These are phyloP conservation scores for Capsicum baccatum DNA, from an alignment of 257 asterid genomes.

Conservation along the genomic window DNA sequence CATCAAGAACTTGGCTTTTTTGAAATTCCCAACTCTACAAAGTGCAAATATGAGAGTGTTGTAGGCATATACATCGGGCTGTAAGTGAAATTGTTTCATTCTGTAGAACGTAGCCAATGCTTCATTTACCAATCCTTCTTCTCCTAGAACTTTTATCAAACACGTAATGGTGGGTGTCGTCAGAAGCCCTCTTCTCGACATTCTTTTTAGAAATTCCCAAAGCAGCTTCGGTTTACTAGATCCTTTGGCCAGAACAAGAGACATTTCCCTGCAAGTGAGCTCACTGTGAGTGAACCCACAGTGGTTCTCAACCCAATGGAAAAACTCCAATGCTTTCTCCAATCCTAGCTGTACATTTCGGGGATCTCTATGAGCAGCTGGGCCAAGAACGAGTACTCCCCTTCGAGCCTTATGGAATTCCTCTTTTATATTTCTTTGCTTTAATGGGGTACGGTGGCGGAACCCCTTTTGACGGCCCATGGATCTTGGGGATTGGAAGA, in stretches of 20 bases:
- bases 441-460: slow-evolving; percentile 81
- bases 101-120: slow-evolving; percentile 79
- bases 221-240: slow-evolving; percentile 53
- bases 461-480: slow-evolving; percentile 78
- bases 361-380: slow-evolving; percentile 81
- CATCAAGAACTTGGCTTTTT: too few relatives aligned
- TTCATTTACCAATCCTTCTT: slow-evolving; percentile 82
- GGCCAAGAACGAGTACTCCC: slow-evolving; percentile 76
- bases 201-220: slow-evolving; percentile 79
- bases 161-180: slow-evolving; percentile 73
- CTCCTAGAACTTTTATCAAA: slow-evolving; percentile 82
- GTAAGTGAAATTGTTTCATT: slow-evolving; percentile 88
- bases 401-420: slow-evolving; percentile 53
- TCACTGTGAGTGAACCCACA: slow-evolving; percentile 73
- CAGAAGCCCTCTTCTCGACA: slow-evolving; percentile 74
- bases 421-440: slow-evolving; percentile 62
- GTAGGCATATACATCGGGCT: slow-evolving; percentile 70
- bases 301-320: slow-evolving; percentile 71
- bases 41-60: too few relatives aligned
- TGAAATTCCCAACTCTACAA: too few relatives aligned
- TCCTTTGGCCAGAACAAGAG: slow-evolving; percentile 76
- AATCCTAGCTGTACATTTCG: slow-evolving; percentile 61
- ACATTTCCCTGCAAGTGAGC: slow-evolving; percentile 86
- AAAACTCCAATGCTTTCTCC: slow-evolving; percentile 79
- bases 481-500: not conserved